Evolutionary conservation across 2,329 filamentous ascomycete genomes (phyloP).

Genomic region (Dothidotthia symphoricarpi): DNA sequence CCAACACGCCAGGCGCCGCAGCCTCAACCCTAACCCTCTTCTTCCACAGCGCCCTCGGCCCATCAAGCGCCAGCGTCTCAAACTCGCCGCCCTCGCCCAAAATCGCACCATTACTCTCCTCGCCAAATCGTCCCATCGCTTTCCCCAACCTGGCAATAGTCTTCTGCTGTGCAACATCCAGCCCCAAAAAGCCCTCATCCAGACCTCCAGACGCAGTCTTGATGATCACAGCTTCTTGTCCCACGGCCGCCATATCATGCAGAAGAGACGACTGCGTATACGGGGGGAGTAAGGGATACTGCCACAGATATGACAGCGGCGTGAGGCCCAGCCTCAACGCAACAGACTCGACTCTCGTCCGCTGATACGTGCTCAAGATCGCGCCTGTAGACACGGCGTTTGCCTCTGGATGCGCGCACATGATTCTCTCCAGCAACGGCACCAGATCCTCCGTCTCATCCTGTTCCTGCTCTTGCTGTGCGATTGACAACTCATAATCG

Average conservation of each 20-base stretch:
- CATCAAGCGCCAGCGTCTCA: constrained; percentile 85
- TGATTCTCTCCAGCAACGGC: constrained; percentile 67
- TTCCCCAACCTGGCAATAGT: constrained; percentile 51
- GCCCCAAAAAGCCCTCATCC: constrained; percentile 77
- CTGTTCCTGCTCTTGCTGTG: constrained; percentile 19
- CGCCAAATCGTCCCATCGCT: constrained; percentile 66
- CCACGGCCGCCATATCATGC: constrained; percentile 74
- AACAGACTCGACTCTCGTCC: constrained; percentile 91
- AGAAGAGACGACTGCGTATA: constrained; percentile 57
- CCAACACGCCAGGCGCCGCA: constrained; percentile 58
- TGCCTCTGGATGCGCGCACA: constrained; percentile 68
- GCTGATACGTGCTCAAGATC: constrained; percentile 92
- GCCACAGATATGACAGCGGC: constrained; percentile 88
- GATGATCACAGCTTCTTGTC: constrained; percentile 85
- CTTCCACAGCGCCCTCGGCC: constrained; percentile 71
- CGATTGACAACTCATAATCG: constrained; percentile 58
- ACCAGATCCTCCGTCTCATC: constrained; percentile 91
- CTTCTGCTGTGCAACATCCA: constrained; percentile 63
- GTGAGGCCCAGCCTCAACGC: constrained; percentile 78
- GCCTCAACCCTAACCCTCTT: constrained; percentile 64
- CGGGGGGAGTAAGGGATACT: constrained; percentile 72
- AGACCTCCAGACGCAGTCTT: constrained; percentile 92
- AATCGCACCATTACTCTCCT: constrained; percentile 64
- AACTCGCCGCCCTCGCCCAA: constrained; percentile 95
- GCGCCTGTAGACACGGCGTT: constrained; percentile 89